phyloP scores from a whole-genome alignment of 2,329 filamentous ascomycete species.

The Diaporthe sp. region DNA sequence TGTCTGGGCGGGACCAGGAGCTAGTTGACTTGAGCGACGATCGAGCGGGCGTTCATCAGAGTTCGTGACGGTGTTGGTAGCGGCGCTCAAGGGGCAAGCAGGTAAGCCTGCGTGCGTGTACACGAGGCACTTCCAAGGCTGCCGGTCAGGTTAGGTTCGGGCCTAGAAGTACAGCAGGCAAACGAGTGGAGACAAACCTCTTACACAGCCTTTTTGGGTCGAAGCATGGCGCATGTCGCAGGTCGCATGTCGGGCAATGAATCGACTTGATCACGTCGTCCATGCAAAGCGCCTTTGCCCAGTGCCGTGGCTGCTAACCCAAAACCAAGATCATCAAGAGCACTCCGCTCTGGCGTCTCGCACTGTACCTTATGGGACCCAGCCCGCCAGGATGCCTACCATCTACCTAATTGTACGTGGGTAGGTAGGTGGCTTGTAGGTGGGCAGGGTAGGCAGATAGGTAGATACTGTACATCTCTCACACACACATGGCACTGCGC shows the following conservation, averaged over 20 bases:
- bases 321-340: constrained; percentile 31
- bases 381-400: background rate
- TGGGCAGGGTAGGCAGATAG: background rate
- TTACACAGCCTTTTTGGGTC: constrained; percentile 32
- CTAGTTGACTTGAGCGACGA: constrained; percentile 26
- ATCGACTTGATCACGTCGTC: constrained; percentile 30
- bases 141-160: constrained; percentile 22
- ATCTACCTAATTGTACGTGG: too few species aligned
- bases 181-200: constrained; percentile 24
- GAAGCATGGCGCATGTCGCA: constrained; percentile 32
- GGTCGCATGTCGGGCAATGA: constrained; percentile 33
- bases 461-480: too few species aligned
- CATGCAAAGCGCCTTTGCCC: constrained; percentile 23
- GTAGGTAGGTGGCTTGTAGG: too few species aligned
- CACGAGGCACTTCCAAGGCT: constrained; percentile 10
- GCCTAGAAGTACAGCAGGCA: constrained; percentile 12
- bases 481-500: background rate
- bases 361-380: constrained; percentile 1
- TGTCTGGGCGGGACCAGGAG: constrained; percentile 26
- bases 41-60: constrained; percentile 20
- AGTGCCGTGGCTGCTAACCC: constrained; percentile 31
- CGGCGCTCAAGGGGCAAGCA: constrained; percentile 16
- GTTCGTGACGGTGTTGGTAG: constrained; percentile 6
- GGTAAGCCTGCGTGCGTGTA: constrained; percentile 7
- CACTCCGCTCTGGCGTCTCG: constrained; percentile 22